phyloP scores from a whole-genome alignment of 345 rosid genomes.

The Gossypium turneri region DNA sequence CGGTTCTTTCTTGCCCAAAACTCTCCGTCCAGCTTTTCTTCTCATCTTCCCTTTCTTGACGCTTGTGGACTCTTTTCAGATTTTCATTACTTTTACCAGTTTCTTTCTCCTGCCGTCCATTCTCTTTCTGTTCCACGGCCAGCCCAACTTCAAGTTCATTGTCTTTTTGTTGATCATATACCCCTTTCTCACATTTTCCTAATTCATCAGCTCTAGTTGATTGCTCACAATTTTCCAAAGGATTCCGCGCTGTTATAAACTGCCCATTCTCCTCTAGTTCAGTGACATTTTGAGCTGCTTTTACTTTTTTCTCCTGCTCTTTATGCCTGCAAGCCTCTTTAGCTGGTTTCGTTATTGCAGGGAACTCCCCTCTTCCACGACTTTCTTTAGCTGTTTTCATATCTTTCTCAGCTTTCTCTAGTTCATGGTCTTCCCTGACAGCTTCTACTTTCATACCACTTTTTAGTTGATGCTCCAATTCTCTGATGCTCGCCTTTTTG shows the following conservation, averaged over 20 bases:
- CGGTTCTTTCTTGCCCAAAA: conserved; percentile 31
- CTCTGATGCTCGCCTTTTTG: conserved; percentile 29
- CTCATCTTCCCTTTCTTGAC: conserved; percentile 23
- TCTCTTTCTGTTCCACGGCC: conserved; percentile 29
- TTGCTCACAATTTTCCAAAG: conserved; percentile 34
- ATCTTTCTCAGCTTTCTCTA: conserved; percentile 29
- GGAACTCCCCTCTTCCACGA: conserved; percentile 17
- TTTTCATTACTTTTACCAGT: conserved; percentile 21
- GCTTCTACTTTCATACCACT: conserved; percentile 30
- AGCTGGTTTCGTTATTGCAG: conserved; percentile 28
- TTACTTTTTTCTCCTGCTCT: conserved; percentile 22
- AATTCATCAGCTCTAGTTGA: conserved; percentile 28
- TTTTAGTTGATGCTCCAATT: conserved; percentile 27
- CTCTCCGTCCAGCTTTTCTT: conserved; percentile 41
- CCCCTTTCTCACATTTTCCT: conserved; percentile 31
- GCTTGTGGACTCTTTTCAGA: conserved; percentile 11
- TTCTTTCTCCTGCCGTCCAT: conserved; percentile 28
- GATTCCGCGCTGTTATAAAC: conserved; percentile 21
- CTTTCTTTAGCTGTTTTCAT: conserved; percentile 26
- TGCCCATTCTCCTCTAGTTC: conserved; percentile 35
- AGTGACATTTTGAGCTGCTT: conserved; percentile 30
- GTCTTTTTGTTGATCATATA: conserved; percentile 28
- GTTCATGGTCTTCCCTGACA: conserved; percentile 32
- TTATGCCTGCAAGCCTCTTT: conserved; percentile 32
- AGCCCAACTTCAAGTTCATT: conserved; percentile 27